Base-by-base conservation (phyloP, 352 stramenopile genomes). In the Globisporangium okanoganense region DNA sequence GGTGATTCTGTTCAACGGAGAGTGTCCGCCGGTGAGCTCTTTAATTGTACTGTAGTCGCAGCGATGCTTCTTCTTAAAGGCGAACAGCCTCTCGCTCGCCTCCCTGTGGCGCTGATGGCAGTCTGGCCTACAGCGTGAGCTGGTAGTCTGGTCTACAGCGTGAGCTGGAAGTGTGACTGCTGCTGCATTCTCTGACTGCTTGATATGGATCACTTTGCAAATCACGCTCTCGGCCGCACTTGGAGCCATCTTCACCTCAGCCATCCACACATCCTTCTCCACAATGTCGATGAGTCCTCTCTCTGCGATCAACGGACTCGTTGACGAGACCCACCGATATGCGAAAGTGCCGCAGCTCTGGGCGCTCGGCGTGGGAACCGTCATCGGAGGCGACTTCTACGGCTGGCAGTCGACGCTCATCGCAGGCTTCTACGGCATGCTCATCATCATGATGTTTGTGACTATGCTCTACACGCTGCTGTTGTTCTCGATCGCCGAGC, bases 301-400 rank as follows among this genome's bases (percentile, higher is more conserved):
- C 9, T 71, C 65, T 6, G 59, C 20, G 13, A 36, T 36, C 47
- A 53, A 36, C 47, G 47, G 14, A 1, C 25, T 53, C 25, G 18
- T 53, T 33, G 47, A 53, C 47, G 25, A 53, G 24, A 49, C 58
- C 27, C 76, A 88, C 49, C 81, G 81, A 59, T 89, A 86, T 61
- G 81, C 81, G 27, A 73, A 69, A 64, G 73, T 62, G 5, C 79
- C 79, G 51, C 81, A 89, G 27, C 67, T 91, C 38, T 91, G 81
- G 79, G 79, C 81, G 16, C 62, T 91, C 18, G 80, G 76, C 24
- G 76, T 90, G 43, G 80, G 80, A 55, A 71, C 80, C 33, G 80
- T 90, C 60, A 84, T 91, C 59, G 77, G 69, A 40, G 81, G 81
- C 33, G 74, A 91, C 52, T 91, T 87, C 60, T 91, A 84, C 56